phyloP scores from a whole-genome alignment of 176 grass and related monocot genomes.

The Zizania latifolia region DNA sequence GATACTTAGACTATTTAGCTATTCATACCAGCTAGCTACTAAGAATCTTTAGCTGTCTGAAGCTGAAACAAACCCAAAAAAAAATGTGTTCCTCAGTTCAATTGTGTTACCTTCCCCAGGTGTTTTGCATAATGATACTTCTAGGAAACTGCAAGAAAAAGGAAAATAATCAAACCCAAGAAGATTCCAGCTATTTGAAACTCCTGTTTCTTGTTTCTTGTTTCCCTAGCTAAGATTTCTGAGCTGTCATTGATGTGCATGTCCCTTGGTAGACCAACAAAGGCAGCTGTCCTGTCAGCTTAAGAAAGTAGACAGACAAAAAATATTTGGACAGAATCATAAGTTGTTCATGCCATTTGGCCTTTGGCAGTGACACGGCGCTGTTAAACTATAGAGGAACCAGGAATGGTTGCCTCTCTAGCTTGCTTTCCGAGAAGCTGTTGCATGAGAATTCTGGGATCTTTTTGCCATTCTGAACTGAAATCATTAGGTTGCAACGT shows the following conservation, averaged over 20 bases:
- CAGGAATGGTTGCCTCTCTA: background rate
- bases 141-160: background rate
- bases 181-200: constrained; percentile 16
- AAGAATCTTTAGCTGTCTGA: too few species aligned
- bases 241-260: constrained; percentile 22
- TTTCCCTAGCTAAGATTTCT: background rate
- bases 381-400: background rate
- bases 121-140: background rate
- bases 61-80: too few species aligned
- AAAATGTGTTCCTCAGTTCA: background rate
- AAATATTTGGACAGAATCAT: constrained; percentile 25
- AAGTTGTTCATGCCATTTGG: background rate
- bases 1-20: too few species aligned
- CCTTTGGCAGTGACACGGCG: constrained; percentile 1
- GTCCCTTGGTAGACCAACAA: constrained; percentile 29
- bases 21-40: too few species aligned
- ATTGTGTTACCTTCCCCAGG: constrained; percentile 11
- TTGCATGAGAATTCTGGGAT: background rate
- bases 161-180: constrained; percentile 19
- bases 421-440: background rate
- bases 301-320: constrained; percentile 1
- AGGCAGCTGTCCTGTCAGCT: constrained; percentile 33
- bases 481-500: background rate
- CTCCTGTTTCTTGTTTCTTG: background rate
- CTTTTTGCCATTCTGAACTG: background rate